These are phyloP conservation scores for Sporobolomyces phaffii DNA, from an alignment of 768 basidiomycete genomes.

Conservation along the genomic window DNA sequence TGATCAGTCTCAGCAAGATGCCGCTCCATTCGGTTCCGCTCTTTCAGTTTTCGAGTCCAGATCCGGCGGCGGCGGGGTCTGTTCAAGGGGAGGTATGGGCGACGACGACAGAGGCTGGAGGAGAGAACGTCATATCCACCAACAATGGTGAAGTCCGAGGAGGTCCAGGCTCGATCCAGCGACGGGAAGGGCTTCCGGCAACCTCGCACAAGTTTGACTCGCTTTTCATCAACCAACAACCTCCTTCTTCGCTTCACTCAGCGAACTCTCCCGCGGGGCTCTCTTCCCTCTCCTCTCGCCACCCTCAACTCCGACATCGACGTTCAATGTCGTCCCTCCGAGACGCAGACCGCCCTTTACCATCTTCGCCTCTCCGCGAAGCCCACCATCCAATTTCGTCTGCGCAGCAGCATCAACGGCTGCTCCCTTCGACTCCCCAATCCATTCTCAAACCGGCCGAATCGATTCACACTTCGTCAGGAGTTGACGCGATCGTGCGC, in stretches of 20 bases:
- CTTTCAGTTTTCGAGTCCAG: conserved; percentile 57
- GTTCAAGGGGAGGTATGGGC: background rate
- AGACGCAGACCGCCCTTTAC: background rate
- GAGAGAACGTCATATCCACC: background rate
- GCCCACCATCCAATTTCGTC: background rate
- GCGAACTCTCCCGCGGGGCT: background rate
- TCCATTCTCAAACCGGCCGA: background rate
- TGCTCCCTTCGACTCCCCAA: background rate
- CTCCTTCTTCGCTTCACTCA: conserved; percentile 3
- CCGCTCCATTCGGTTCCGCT: conserved; percentile 90
- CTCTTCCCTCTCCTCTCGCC: conserved; percentile 1
- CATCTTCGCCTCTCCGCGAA: conserved; percentile 7
- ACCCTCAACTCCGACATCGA: background rate
- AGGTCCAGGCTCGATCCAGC: background rate
- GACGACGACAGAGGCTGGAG: background rate
- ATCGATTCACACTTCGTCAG: background rate
- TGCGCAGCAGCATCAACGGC: background rate
- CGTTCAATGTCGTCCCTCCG: background rate
- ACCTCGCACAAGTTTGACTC: background rate
- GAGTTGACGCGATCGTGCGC: background rate
- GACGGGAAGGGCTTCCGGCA: background rate
- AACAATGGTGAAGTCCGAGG: background rate
- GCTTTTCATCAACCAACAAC: background rate
- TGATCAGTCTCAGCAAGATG: conserved; percentile 80
- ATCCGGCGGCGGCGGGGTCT: conserved; percentile 16